These are phyloP conservation scores for Fusarium drepaniforme DNA, from an alignment of 2,329 filamentous ascomycete species.

Conservation along the genomic window DNA sequence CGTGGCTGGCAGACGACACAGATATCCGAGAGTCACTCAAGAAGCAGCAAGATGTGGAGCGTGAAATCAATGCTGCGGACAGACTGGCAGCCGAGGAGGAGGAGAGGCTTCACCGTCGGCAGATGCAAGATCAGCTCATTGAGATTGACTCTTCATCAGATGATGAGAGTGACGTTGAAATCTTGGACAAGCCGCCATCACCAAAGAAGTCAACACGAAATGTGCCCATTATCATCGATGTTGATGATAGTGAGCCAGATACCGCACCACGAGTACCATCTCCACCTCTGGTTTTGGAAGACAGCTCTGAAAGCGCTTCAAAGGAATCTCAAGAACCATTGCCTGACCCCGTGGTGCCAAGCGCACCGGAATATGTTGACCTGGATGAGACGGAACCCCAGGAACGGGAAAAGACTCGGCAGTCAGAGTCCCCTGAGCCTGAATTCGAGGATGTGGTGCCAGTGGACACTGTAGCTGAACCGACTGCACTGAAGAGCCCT, in stretches of 20 bases:
- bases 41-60: conserved; percentile 68
- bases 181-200: conserved; percentile 62
- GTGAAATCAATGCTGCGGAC: conserved; percentile 74
- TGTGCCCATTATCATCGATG: conserved; percentile 5
- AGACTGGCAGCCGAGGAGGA: conserved; percentile 68
- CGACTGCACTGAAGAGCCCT: conserved; percentile 18
- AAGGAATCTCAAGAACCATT: conserved; percentile 1
- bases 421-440: conserved; percentile 52
- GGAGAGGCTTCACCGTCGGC: conserved; percentile 58
- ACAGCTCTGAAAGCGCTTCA: neutral
- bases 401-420: conserved; percentile 37
- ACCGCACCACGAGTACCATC: neutral
- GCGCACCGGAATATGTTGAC: conserved; percentile 11
- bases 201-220: conserved; percentile 38
- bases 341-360: conserved; percentile 2
- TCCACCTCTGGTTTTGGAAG: neutral
- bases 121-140: conserved; percentile 64
- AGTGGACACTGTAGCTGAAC: conserved; percentile 30
- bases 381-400: neutral
- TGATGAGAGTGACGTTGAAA: conserved; percentile 67
- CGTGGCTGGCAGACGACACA: conserved; percentile 76
- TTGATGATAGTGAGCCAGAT: conserved; percentile 15
- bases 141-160: conserved; percentile 73
- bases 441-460: conserved; percentile 52
- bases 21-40: conserved; percentile 75